Evolutionary conservation across 2,329 filamentous ascomycete genomes (phyloP), one percentile per base, ranked within the genome.

Genomic region (Aspergillus sp.): DNA sequence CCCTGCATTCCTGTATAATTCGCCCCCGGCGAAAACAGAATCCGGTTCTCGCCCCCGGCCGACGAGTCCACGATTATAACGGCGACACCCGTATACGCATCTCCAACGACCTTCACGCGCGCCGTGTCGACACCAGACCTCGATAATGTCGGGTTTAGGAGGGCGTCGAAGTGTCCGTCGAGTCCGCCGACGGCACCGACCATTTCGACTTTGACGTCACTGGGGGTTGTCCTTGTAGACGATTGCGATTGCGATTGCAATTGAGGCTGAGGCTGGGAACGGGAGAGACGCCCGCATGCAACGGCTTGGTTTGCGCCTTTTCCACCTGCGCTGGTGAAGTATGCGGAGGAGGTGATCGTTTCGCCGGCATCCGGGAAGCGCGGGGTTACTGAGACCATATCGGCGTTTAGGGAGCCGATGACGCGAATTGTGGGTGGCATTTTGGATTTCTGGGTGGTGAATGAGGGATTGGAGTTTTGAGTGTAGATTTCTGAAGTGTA

Each of bases 241-340:
- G 9, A 31, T 31, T 15, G 60, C 3, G 23, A 58, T 53, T 45
- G 49, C 19, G 37, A 3, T n/a, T 45, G 49, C 19, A 35, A 3
- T n/a, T 37, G 35, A 1, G 35, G 14, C 14, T 37, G 14, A 12
- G 70, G 64, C 35, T 78, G 79, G 27, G 81, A 70, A 48, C 89
- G 84, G 1, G 90, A 95, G 51, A 96, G 84, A 62, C 93, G 90
- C 51, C 88, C 90, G 76, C 89, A 92, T 23, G 92, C 91, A 56
- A 96, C 90, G 59, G 92, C 93, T 79, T 98, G 93, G 79, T 98
- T 98, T 60, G 93, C 92, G 63, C 93, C 93, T 78, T 99, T 99
- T 57, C 95, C 93, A 67, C 93, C 95, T 31, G 90, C 88, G 44
- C 90, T 92, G 37, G 88, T 91, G 70, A 83, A 83, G 77, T 96